These are phyloP conservation scores for Microbotryomycetes sp. DNA, from an alignment of 1,284 basidiomycete genomes.

Conservation along the genomic window DNA sequence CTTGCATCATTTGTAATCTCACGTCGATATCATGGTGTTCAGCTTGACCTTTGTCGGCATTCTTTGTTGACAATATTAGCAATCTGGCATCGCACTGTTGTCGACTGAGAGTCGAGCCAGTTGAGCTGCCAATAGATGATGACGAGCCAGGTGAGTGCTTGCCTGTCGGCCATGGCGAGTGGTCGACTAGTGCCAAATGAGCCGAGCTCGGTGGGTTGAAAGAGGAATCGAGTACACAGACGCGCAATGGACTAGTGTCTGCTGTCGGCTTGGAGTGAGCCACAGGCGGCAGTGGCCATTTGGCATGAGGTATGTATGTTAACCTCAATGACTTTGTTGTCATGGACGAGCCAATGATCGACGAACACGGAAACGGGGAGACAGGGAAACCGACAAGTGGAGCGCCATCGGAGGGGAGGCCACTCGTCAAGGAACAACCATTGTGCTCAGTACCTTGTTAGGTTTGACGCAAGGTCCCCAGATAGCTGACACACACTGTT, in stretches of 20 bases:
- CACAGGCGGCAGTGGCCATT: background rate
- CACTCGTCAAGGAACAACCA: too few relatives aligned
- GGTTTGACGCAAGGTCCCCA: too few relatives aligned
- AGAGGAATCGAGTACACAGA: constrained; percentile 74
- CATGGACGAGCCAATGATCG: too few relatives aligned
- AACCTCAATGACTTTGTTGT: background rate
- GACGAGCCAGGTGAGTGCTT: too few relatives aligned
- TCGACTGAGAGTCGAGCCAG: background rate
- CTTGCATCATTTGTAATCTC: constrained; percentile 42
- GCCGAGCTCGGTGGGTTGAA: constrained; percentile 91
- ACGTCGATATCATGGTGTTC: constrained; percentile 50
- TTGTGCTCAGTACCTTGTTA: too few relatives aligned
- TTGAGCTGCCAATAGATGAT: too few relatives aligned
- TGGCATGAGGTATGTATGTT: background rate
- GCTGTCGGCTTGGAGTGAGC: background rate
- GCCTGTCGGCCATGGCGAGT: constrained; percentile 2
- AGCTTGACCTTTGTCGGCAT: constrained; percentile 74
- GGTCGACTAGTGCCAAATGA: constrained; percentile 67
- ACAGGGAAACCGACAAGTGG: too few relatives aligned
- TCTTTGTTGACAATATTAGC: constrained; percentile 75
- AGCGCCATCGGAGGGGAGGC: too few relatives aligned
- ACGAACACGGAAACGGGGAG: too few relatives aligned
- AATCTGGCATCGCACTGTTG: constrained; percentile 63
- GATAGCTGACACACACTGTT: too few relatives aligned
- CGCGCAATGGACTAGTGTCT: constrained; percentile 32